Evolutionary conservation across 2,329 filamentous ascomycete species (phyloP), one percentile per base, ranked within the genome.

Genomic region (Podosphaera fusca): DNA sequence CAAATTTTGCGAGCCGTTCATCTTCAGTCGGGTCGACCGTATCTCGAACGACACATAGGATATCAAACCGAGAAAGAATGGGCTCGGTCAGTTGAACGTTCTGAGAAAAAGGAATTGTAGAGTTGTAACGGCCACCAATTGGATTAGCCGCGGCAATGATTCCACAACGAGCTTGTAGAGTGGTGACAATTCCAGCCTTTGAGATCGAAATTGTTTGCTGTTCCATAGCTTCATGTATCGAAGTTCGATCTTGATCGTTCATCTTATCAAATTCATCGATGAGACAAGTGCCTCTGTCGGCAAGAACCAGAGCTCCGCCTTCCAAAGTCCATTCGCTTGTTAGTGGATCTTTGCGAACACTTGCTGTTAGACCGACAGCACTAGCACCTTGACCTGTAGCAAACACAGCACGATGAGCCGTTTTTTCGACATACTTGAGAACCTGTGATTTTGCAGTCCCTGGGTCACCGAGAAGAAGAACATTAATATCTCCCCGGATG

Each of bases 191-290:
- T 70, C 92, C 92, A 0, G 92, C 92, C 69, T 98, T 98, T 61
- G 88, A 95, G 67, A 98, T 98, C 60, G 90, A 96, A 63, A 98
- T 98, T 1, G 92, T 98, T 72, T 98, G 92, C 71, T 98, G 92
- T 70, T 98, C 92, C 92, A 98, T 98, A 59, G 92, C 92, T 75
- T 98, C 92, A 77, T 98, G 92, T 64, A 98, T 98, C 6, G 88
- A 95, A 0, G 92, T 96, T 62, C 92, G 81, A 69, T 98, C 92
- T 68, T 96, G 88, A 68, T 98, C 92, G 69, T 96, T 96, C 92
- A 98, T 98, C 76, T 98, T 98, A 78, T 98, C 92, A 65, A 98
- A 98, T 71, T 98, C 92, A 65, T 98, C 92, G 61, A 98, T 98
- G 35, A 98, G 75, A 66, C 92, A 96, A 14, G 87, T 95, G 46